Conservation (phyloP, 2,329 filamentous ascomycete species). For the Neophaeococcomyces mojaviensis region DNA sequence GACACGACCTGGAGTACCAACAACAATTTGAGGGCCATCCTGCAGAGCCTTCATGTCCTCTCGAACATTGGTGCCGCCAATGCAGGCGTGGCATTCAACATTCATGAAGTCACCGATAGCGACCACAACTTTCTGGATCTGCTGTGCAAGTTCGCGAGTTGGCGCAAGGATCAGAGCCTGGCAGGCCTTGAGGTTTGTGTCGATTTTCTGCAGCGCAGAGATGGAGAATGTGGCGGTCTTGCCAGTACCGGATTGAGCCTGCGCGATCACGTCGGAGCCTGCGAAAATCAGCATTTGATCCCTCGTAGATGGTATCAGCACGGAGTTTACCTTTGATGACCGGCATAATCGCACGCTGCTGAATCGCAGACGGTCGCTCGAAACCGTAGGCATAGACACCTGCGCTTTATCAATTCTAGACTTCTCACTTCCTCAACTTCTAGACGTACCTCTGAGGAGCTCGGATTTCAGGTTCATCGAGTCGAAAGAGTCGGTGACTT, state of each 20-base stretch:
- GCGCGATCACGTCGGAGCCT: conserved; percentile 98
- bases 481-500: conserved; percentile 98
- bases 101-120: conserved; percentile 99
- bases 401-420: conserved; percentile 28
- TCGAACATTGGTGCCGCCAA: conserved; percentile 94
- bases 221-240: conserved; percentile 99
- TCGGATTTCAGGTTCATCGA: conserved; percentile 95
- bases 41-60: conserved; percentile 98
- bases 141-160: conserved; percentile 95
- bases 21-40: conserved; percentile 93
- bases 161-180: conserved; percentile 97
- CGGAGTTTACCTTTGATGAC: conserved; percentile 86
- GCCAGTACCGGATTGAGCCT: conserved; percentile 98
- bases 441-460: conserved; percentile 77
- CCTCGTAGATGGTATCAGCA: conserved; percentile 11
- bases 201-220: conserved; percentile 97
- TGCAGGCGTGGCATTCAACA: conserved; percentile 97
- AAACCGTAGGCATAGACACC: conserved; percentile 99
- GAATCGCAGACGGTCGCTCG: conserved; percentile 98
- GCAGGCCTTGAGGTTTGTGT: conserved; percentile 87
- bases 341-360: conserved; percentile 99
- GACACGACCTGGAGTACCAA: conserved; percentile 96
- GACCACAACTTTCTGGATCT: conserved; percentile 99
- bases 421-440: conserved; percentile 20
- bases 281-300: conserved; percentile 20